Conservation (phyloP, 805 yeast species). For the Clavispora carvajalis region DNA sequence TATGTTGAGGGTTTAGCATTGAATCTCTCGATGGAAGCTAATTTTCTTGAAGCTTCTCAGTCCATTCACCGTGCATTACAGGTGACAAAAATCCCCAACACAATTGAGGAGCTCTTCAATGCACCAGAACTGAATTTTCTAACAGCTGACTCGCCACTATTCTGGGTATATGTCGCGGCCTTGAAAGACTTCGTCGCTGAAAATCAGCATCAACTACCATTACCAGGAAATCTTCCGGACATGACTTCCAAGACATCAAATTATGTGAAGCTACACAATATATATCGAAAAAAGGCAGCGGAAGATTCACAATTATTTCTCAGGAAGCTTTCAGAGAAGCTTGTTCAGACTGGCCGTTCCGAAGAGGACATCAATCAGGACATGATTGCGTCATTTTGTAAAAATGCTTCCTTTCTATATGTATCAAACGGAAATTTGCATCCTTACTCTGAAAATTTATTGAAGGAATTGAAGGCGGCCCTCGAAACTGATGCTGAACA, state of each 20-base stretch:
- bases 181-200: conserved; percentile 42
- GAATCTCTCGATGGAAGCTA: conserved; percentile 48
- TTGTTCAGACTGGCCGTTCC: conserved; percentile 22
- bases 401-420: conserved; percentile 50
- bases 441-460: conserved; percentile 1
- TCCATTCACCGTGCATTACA: conserved; percentile 35
- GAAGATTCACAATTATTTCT: conserved; percentile 43
- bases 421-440: conserved; percentile 39
- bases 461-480: background rate
- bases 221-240: conserved; percentile 76
- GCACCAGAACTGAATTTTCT: background rate
- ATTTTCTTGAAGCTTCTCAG: conserved; percentile 34
- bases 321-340: conserved; percentile 23
- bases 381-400: conserved; percentile 49
- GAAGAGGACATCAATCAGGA: conserved; percentile 26
- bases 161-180: conserved; percentile 62
- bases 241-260: conserved; percentile 74
- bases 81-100: conserved; percentile 29
- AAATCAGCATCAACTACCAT: conserved; percentile 48
- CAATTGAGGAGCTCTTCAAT: conserved; percentile 19
- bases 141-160: conserved; percentile 25
- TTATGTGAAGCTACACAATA: conserved; percentile 51
- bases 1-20: conserved; percentile 34
- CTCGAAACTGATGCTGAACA: background rate
- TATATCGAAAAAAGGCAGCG: conserved; percentile 54